Evolutionary conservation across 2,329 filamentous ascomycete genomes (phyloP), one percentile per base, ranked within the genome.

Genomic region (Trichoderma oligosporum): DNA sequence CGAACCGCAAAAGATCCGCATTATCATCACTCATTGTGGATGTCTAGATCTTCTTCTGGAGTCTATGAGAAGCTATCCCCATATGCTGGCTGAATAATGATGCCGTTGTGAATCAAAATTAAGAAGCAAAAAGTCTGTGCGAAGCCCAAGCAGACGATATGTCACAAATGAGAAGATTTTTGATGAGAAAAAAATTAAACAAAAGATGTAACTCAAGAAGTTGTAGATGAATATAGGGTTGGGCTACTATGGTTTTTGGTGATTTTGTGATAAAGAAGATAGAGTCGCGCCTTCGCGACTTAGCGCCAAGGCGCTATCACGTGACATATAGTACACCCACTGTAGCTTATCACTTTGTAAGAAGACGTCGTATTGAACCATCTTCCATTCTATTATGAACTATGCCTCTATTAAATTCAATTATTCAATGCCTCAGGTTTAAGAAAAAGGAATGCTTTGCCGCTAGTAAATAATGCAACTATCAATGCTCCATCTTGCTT

Each of bases 1-100:
- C 81, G 61, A 77, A 78, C 27, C 76, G 71, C 57, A 81, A 64
- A 45, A 84, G 74, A 42, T 83, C 81, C 47, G 74, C 76, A 57
- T 78, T 67, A 60, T 74, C 72, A 29, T 70, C 64, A 18, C 67
- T 64, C 72, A 74, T 74, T 20, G 38, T 62, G 41, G 36, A 31
- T 31, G 38, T 18, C 25, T 27, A 24, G 33, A 29, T 8, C n/a
- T 38, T n/a, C 12, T 45, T 11, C 18, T 20, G 31, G 2, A 33
- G 18, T 25, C n/a, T 27, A 48, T 52, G 14, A 51, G 16, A 27
- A 38, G 47, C n/a, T 11, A 11, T 8, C 11, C 9, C 39, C 12
- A n/a, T n/a, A n/a, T n/a, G n/a, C n/a, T n/a, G n/a, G n/a, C n/a
- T n/a, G n/a, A n/a, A n/a, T n/a, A n/a, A n/a, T n/a, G n/a, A n/a